phyloP scores from a whole-genome alignment of 2,329 filamentous ascomycete genomes.

The Alternaria conjuncta region DNA sequence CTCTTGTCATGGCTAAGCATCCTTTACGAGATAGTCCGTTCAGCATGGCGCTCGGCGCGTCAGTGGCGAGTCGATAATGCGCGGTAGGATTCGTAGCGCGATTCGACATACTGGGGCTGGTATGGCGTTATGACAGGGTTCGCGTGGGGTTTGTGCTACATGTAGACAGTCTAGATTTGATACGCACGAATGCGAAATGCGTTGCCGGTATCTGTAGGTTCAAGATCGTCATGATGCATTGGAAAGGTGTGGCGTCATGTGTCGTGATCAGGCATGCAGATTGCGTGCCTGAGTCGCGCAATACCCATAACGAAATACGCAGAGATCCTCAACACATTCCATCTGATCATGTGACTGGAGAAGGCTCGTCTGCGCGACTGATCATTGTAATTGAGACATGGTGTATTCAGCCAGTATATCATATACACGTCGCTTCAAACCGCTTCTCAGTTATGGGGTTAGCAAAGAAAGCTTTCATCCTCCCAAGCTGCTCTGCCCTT shows the following conservation, averaged over 20 bases:
- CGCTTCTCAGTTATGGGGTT: neutral
- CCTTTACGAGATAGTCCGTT: neutral
- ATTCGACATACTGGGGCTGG: slow-evolving; percentile 9
- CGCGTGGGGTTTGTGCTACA: neutral
- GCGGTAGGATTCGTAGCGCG: neutral
- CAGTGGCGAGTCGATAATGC: neutral
- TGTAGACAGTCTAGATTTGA: neutral
- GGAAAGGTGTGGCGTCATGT: neutral
- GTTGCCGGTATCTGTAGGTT: neutral
- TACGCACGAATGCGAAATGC: neutral
- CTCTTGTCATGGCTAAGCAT: neutral
- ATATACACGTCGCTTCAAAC: slow-evolving; percentile 17
- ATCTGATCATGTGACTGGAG: neutral
- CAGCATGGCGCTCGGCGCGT: neutral
- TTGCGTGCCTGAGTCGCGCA: slow-evolving; percentile 5
- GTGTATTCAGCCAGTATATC: neutral
- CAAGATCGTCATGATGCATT: neutral
- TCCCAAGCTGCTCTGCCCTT: slow-evolving; percentile 40
- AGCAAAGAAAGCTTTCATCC: slow-evolving; percentile 41
- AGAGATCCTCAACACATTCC: neutral
- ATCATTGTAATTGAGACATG: neutral
- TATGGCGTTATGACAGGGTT: slow-evolving; percentile 12
- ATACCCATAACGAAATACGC: neutral
- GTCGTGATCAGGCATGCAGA: slow-evolving; percentile 2
- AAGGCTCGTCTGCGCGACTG: neutral